phyloP scores from a whole-genome alignment of 768 basidiomycete species.

The Boletus reticuloceps region DNA sequence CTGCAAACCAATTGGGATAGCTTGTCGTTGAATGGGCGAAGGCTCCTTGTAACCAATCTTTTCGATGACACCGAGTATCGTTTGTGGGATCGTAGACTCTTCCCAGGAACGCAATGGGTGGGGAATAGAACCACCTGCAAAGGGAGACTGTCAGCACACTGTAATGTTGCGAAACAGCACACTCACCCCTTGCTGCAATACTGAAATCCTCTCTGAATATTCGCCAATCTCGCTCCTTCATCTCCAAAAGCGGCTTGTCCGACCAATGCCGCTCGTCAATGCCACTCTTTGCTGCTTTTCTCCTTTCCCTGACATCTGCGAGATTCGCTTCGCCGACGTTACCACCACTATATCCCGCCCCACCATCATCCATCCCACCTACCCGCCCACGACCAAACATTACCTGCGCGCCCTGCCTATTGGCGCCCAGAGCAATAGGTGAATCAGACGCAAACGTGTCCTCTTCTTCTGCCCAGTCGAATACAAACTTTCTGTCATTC shows the following conservation, averaged over 20 bases:
- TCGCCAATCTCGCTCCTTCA: constrained; percentile 97
- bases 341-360: constrained; percentile 35
- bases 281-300: constrained; percentile 76
- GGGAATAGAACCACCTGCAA: constrained; percentile 84
- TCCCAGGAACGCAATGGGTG: constrained; percentile 91
- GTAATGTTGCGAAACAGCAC: not conserved
- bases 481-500: constrained; percentile 97
- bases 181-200: constrained; percentile 82
- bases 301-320: constrained; percentile 79
- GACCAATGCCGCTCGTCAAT: constrained; percentile 98
- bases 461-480: constrained; percentile 97
- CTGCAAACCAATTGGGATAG: constrained; percentile 97
- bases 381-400: constrained; percentile 86
- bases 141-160: not conserved
- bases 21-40: constrained; percentile 94
- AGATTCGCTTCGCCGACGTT: constrained; percentile 49
- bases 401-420: constrained; percentile 78
- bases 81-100: constrained; percentile 79
- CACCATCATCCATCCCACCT: constrained; percentile 85
- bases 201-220: constrained; percentile 99
- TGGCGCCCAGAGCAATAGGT: constrained; percentile 65
- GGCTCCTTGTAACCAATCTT: constrained; percentile 96
- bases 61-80: constrained; percentile 82
- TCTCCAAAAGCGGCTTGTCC: constrained; percentile 87
- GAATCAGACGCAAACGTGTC: constrained; percentile 85